phyloP scores from a whole-genome alignment of 2,329 filamentous ascomycete species.

The Mycosphaerella sp. region DNA sequence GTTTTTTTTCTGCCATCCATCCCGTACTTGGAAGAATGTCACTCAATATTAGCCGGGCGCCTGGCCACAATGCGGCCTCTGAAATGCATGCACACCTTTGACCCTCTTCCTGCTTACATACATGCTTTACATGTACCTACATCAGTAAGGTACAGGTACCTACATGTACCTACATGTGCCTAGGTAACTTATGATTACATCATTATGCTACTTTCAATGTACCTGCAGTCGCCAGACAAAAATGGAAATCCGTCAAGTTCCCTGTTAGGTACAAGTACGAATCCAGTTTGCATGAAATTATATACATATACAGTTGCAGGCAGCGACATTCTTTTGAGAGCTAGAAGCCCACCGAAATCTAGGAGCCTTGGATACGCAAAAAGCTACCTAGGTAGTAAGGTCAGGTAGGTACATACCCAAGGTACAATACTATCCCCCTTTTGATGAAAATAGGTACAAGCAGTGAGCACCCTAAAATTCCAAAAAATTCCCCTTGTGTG shows the following conservation, averaged over 20 bases:
- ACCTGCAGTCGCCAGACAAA: too few relatives aligned
- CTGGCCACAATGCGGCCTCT: neutral
- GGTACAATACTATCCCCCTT: neutral
- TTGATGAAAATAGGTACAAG: conserved; percentile 4
- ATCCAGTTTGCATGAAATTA: neutral
- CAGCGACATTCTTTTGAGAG: neutral
- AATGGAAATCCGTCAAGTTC: too few relatives aligned
- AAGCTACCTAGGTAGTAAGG: too few relatives aligned
- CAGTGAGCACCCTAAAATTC: neutral
- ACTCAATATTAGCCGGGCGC: neutral
- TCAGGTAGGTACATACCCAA: too few relatives aligned
- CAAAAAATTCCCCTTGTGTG: neutral
- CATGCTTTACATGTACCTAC: too few relatives aligned
- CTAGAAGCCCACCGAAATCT: neutral
- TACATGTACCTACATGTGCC: too few relatives aligned
- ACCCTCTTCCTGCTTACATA: neutral
- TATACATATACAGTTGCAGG: neutral
- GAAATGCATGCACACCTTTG: neutral
- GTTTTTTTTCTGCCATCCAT: neutral
- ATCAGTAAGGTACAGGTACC: too few relatives aligned
- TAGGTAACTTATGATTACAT: too few relatives aligned
- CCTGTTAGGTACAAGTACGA: too few relatives aligned
- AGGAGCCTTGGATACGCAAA: too few relatives aligned
- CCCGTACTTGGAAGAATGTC: neutral
- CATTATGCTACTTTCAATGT: too few relatives aligned